Evolutionary conservation across 768 basidiomycete species (phyloP).

Genomic region (Lentinus tigrinus): DNA sequence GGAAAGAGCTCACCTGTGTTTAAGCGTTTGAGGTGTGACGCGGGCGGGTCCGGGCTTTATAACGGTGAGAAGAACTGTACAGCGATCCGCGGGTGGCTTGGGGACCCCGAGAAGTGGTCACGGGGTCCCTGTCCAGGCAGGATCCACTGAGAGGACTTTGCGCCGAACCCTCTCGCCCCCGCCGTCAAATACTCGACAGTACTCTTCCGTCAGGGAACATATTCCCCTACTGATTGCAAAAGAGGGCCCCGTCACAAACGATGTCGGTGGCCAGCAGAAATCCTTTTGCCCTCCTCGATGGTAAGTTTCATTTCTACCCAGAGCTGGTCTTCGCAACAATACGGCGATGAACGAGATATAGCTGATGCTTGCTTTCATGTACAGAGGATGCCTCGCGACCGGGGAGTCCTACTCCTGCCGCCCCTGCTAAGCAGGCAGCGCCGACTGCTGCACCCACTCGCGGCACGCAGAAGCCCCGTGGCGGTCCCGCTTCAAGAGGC

Average conservation of each 20-base stretch:
- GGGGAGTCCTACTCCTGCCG: slow-evolving; percentile 32
- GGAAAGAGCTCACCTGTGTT: slow-evolving; percentile 58
- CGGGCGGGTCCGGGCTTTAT: slow-evolving; percentile 13
- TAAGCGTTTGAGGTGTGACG: slow-evolving; percentile 47
- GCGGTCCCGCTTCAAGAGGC: slow-evolving; percentile 61
- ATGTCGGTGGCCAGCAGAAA: slow-evolving; percentile 93
- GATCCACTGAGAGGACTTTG: not conserved
- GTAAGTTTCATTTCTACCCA: slow-evolving; percentile 39
- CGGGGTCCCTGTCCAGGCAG: slow-evolving; percentile 18
- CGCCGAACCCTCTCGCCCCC: slow-evolving; percentile 15
- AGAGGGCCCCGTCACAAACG: slow-evolving; percentile 58
- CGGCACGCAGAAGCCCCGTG: slow-evolving; percentile 44
- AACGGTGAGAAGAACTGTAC: slow-evolving; percentile 32
- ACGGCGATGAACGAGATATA: no score
- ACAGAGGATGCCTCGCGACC: slow-evolving; percentile 48
- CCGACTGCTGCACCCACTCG: slow-evolving; percentile 36
- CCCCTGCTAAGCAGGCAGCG: slow-evolving; percentile 30
- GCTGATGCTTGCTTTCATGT: not conserved
- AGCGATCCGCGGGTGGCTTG: slow-evolving; percentile 30
- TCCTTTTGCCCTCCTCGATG: slow-evolving; percentile 81
- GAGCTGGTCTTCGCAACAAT: no score
- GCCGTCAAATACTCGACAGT: slow-evolving; percentile 20
- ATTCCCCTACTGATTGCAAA: slow-evolving; percentile 33
- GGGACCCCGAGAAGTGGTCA: slow-evolving; percentile 20
- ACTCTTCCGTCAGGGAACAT: slow-evolving; percentile 20